A percentile compares a stretch with the other conserved stretches of the same genome.
Evolutionary conservation across 805 yeast species (phyloP).

Genomic region (Ogataea nakhonphanomensis): DNA sequence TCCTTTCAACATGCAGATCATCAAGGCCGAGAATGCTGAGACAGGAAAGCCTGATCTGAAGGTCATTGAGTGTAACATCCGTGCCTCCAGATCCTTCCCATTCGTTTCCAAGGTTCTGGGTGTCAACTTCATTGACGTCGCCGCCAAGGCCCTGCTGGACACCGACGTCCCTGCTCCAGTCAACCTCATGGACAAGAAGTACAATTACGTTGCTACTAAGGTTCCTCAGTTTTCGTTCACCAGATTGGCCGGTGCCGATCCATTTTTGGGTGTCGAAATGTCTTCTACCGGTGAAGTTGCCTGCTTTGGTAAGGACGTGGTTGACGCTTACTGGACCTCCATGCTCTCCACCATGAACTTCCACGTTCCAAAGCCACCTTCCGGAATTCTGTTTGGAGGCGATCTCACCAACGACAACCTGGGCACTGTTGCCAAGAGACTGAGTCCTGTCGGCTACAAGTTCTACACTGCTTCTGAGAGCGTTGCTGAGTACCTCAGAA

Average conservation of each 20-base stretch:
- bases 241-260: constrained; percentile 98
- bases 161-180: constrained; percentile 73
- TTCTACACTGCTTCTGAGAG: constrained; percentile 71
- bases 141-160: constrained; percentile 80
- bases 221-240: constrained; percentile 99
- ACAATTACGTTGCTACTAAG: constrained; percentile 89
- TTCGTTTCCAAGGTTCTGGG: constrained; percentile 97
- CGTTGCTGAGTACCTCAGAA: constrained; percentile 66
- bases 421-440: constrained; percentile 66
- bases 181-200: constrained; percentile 72
- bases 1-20: constrained; percentile 95
- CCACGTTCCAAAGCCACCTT: constrained; percentile 86
- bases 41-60: constrained; percentile 65
- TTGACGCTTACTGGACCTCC: constrained; percentile 97
- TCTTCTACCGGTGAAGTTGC: constrained; percentile 99
- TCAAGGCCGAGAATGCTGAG: constrained; percentile 65
- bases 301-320: constrained; percentile 80
- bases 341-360: constrained; percentile 97
- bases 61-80: constrained; percentile 97
- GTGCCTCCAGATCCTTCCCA: constrained; percentile 99
- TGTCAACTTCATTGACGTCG: constrained; percentile 89
- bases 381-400: constrained; percentile 92
- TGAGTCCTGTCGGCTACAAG: constrained; percentile 75
- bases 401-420: constrained; percentile 70
- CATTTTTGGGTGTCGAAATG: constrained; percentile 98